Conservation (phyloP, 2,329 filamentous ascomycete species). For the Penicillium frequentans region DNA sequence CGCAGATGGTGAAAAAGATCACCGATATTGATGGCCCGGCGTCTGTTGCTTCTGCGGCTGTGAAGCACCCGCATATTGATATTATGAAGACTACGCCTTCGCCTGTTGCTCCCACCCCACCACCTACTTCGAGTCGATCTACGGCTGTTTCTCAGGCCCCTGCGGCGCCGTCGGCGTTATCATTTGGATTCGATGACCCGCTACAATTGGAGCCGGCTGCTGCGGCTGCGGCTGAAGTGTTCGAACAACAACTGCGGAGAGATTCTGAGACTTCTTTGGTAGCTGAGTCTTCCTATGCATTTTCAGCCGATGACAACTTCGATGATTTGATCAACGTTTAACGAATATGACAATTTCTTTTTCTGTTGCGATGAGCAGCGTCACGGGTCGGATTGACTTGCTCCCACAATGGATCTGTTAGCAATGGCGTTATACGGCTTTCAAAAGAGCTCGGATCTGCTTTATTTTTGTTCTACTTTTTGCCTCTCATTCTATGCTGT, state of each 20-base stretch:
- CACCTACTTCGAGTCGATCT: slow-evolving; percentile 3
- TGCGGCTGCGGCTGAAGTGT: slow-evolving; percentile 13
- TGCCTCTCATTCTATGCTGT: neutral
- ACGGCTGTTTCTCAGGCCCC: neutral
- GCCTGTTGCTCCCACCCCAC: slow-evolving; percentile 7
- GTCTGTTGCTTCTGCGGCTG: neutral
- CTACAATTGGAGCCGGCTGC: slow-evolving; percentile 27
- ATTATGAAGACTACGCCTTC: slow-evolving; percentile 14
- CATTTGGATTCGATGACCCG: slow-evolving; percentile 36
- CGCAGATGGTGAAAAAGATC: slow-evolving; percentile 40
- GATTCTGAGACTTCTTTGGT: slow-evolving; percentile 30
- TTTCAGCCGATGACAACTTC: slow-evolving; percentile 33
- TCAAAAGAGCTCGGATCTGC: neutral
- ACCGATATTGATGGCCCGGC: slow-evolving; percentile 26
- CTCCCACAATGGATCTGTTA: neutral
- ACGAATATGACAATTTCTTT: neutral
- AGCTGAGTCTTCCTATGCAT: slow-evolving; percentile 30
- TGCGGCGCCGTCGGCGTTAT: slow-evolving; percentile 17
- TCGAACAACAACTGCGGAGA: slow-evolving; percentile 32
- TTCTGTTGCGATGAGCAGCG: neutral
- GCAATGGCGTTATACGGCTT: neutral
- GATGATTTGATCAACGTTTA: slow-evolving; percentile 36
- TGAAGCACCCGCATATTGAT: slow-evolving; percentile 4
- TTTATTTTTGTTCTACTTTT: neutral
- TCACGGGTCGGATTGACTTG: neutral